phyloP scores from a whole-genome alignment of 164 flowering plant species.

The Magnolia kwangsiensis region DNA sequence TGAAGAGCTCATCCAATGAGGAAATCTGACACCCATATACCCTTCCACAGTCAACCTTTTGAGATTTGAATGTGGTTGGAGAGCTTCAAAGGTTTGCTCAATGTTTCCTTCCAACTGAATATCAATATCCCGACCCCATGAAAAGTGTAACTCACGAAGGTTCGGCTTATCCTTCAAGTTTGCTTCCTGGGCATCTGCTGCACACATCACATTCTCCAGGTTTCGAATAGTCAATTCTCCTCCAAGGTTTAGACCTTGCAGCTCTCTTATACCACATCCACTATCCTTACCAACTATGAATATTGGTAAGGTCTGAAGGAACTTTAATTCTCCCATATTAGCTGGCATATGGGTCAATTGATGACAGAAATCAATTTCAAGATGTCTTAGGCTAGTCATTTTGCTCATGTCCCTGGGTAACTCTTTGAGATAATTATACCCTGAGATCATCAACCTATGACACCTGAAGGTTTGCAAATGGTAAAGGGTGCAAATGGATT shows the following conservation, averaged over 20 bases:
- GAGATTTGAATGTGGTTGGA: slow-evolving; percentile 23
- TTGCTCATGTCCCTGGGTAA: slow-evolving; percentile 7
- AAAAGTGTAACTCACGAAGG: background rate
- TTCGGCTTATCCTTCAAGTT: slow-evolving; percentile 2
- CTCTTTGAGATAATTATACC: background rate
- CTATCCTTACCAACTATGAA: background rate
- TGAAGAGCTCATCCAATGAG: slow-evolving; percentile 16
- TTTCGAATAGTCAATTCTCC: background rate
- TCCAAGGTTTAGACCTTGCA: slow-evolving; percentile 2
- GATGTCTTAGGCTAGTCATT: slow-evolving; percentile 13
- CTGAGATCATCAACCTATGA: too few species aligned
- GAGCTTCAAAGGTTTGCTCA: slow-evolving; percentile 6
- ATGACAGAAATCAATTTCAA: background rate
- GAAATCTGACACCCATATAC: slow-evolving; percentile 21
- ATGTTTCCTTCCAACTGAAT: too few species aligned
- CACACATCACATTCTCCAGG: slow-evolving; percentile 4
- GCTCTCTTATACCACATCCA: background rate
- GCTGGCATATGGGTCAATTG: background rate
- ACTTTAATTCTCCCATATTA: background rate
- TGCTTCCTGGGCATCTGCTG: slow-evolving; percentile 1
- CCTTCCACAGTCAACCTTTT: slow-evolving; percentile 5
- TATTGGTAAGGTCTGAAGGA: slow-evolving; percentile 2
- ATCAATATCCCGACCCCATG: background rate
- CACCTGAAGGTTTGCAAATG: slow-evolving; percentile 14
- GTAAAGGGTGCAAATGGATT: background rate